phyloP scores from a whole-genome alignment of 306 rosid genomes.

The Malus sieversii region DNA sequence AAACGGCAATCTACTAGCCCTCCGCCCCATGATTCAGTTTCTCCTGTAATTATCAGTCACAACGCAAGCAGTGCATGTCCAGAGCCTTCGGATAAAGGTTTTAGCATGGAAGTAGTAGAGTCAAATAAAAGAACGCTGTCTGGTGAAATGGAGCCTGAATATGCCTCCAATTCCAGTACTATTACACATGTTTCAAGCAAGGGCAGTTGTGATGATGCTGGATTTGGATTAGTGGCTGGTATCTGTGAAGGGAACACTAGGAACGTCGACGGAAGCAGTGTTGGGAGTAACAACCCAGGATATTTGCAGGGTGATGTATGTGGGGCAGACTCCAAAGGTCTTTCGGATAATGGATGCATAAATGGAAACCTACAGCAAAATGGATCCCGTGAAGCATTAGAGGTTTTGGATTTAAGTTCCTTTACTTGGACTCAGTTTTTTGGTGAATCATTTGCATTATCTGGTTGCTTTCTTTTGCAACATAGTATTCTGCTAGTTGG shows the following conservation, averaged over 20 bases:
- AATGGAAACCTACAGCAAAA: constrained; percentile 25
- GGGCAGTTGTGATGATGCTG: constrained; percentile 49
- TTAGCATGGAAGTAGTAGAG: constrained; percentile 24
- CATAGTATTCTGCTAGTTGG: not conserved
- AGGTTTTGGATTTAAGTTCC: constrained; percentile 63
- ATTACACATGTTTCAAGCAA: constrained; percentile 47
- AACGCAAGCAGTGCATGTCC: constrained; percentile 21
- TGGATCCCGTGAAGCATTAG: constrained; percentile 30
- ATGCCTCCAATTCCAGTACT: constrained; percentile 55
- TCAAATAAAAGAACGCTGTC: constrained; percentile 27
- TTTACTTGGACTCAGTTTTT: not conserved
- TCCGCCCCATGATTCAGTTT: constrained; percentile 21
- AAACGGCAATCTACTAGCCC: constrained; percentile 34
- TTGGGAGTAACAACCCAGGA: constrained; percentile 20
- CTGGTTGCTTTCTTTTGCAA: not conserved
- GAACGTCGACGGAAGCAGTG: constrained; percentile 30
- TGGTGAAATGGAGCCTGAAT: constrained; percentile 35
- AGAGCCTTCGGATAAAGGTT: constrained; percentile 11
- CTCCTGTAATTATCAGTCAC: constrained; percentile 19
- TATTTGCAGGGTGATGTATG: constrained; percentile 18
- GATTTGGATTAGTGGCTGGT: constrained; percentile 24
- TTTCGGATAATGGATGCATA: constrained; percentile 15
- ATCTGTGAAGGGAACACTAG: constrained; percentile 29
- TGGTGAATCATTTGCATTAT: not conserved
- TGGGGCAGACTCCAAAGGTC: constrained; percentile 25